These are phyloP conservation scores for Penicillium sp. DNA, from an alignment of 2,329 filamentous ascomycete species.

Conservation along the genomic window DNA sequence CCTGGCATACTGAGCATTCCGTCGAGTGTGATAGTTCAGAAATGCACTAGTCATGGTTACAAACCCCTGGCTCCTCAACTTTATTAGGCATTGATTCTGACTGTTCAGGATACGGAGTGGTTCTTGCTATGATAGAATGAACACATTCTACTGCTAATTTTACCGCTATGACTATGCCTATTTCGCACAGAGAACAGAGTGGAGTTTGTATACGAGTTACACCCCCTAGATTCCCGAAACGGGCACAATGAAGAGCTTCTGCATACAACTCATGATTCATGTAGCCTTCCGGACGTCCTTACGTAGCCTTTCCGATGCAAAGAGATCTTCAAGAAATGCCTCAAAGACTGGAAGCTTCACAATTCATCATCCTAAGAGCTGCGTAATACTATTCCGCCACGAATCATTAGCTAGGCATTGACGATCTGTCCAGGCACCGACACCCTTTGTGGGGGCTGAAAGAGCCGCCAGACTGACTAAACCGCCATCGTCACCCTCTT, in stretches of 20 bases:
- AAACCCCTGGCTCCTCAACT: neutral
- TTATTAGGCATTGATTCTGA: neutral
- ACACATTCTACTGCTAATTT: neutral
- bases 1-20: neutral
- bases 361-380: no score
- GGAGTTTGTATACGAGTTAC: neutral
- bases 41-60: neutral
- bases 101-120: neutral
- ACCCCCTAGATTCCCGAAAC: neutral
- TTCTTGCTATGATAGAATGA: neutral
- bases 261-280: neutral
- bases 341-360: neutral
- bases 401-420: no score
- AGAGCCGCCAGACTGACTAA: constrained; percentile 1
- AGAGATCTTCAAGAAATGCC: neutral
- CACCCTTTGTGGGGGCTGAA: neutral
- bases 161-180: neutral
- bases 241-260: neutral
- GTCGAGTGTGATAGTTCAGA: constrained; percentile 5
- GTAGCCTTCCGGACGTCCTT: no score
- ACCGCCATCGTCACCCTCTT: neutral
- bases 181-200: neutral
- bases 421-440: neutral
- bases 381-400: no score
- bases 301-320: no score